These are phyloP conservation scores for Delitschia confertaspora DNA, from an alignment of 495 filamentous ascomycete genomes.

Conservation along the genomic window DNA sequence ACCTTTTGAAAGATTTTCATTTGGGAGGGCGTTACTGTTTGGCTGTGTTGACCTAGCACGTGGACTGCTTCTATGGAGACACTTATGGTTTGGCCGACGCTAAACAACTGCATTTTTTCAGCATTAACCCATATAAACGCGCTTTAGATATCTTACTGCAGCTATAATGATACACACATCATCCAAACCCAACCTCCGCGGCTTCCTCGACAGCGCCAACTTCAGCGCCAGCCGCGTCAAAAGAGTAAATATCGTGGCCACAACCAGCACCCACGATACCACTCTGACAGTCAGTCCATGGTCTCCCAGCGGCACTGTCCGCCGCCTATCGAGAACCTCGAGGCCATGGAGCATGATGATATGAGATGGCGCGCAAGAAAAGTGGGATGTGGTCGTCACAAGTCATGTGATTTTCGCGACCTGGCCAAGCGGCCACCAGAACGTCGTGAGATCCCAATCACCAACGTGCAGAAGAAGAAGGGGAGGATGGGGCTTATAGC, in stretches of 20 bases:
- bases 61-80: constrained; percentile 12
- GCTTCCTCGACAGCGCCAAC: constrained; percentile 6
- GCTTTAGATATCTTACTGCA: constrained; percentile 8
- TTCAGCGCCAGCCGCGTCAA: constrained; percentile 17
- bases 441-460: constrained; percentile 11
- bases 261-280: constrained; percentile 21
- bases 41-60: constrained; percentile 8
- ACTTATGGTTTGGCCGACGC: constrained; percentile 13
- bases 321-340: constrained; percentile 11
- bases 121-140: not conserved
- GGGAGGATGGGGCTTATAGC: constrained; percentile 16
- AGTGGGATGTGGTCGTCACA: no score
- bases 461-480: constrained; percentile 1
- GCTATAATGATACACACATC: constrained; percentile 18
- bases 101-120: constrained; percentile 19
- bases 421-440: constrained; percentile 21
- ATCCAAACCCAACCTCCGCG: constrained; percentile 7
- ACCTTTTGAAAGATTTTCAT: constrained; percentile 20
- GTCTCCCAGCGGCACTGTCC: constrained; percentile 10
- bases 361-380: not conserved
- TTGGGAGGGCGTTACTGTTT: not conserved
- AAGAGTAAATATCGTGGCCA: constrained; percentile 3
- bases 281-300: constrained; percentile 10
- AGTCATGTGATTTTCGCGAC: constrained; percentile 5
- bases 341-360: constrained; percentile 19